These are phyloP conservation scores for Coemansia javaensis DNA, from an alignment of 192 early-diverging fungal genomes.

Conservation along the genomic window DNA sequence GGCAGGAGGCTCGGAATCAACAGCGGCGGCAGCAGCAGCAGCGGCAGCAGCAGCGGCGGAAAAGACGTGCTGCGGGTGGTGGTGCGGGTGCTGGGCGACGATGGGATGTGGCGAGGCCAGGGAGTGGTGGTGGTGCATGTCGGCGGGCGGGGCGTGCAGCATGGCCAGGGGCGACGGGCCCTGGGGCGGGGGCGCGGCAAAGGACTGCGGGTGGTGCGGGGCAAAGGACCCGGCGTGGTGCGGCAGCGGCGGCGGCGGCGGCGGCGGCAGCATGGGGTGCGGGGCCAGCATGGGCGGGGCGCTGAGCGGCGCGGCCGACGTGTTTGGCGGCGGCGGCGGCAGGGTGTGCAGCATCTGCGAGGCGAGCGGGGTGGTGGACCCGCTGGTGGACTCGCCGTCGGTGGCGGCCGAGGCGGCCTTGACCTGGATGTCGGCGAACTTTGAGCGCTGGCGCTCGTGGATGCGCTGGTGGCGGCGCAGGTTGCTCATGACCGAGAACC, in stretches of 20 bases:
- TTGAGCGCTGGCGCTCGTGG: slow-evolving; percentile 50
- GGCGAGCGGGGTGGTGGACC: slow-evolving; percentile 40
- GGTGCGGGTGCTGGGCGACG: slow-evolving; percentile 9
- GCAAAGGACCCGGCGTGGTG: neutral
- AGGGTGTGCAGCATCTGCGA: slow-evolving; percentile 12
- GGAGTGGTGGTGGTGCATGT: slow-evolving; percentile 6
- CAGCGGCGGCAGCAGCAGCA: neutral
- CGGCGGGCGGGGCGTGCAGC: slow-evolving; percentile 6
- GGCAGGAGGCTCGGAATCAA: neutral
- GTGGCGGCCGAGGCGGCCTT: neutral
- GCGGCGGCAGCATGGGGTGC: slow-evolving; percentile 26
- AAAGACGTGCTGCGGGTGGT: slow-evolving; percentile 3
- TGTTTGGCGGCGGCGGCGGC: no score
- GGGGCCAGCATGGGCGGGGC: neutral
- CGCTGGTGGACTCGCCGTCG: slow-evolving; percentile 19
- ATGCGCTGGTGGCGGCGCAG: slow-evolving; percentile 60
- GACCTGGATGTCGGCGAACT: slow-evolving; percentile 26
- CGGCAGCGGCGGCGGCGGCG: neutral
- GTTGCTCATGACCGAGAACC: slow-evolving; percentile 67
- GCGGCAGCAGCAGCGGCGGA: neutral
- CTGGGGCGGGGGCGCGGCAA: neutral
- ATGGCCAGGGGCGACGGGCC: neutral
- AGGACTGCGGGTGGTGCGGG: neutral
- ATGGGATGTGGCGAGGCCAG: slow-evolving; percentile 1
- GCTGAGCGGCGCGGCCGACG: neutral